These are phyloP conservation scores for Staphylotrichum longicolle DNA, from an alignment of 495 filamentous ascomycete species.

Conservation along the genomic window DNA sequence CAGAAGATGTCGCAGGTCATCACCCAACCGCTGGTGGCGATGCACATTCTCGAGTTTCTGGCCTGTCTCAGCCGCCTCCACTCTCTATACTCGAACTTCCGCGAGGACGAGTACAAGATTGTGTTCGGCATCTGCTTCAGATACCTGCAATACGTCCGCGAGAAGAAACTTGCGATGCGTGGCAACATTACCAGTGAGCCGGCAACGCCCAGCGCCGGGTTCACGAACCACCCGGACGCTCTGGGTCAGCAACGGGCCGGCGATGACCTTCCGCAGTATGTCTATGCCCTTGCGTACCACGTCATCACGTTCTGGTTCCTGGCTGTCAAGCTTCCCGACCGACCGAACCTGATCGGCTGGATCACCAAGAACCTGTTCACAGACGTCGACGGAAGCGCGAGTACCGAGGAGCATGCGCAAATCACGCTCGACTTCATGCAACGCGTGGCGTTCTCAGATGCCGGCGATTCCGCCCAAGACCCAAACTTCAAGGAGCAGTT, in stretches of 20 bases:
- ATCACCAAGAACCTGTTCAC: slow-evolving; percentile 83
- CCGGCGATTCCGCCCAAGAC: slow-evolving; percentile 67
- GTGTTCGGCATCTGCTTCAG: slow-evolving; percentile 94
- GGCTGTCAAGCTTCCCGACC: slow-evolving; percentile 76
- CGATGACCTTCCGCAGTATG: slow-evolving; percentile 80
- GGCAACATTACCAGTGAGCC: slow-evolving; percentile 35
- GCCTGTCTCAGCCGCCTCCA: slow-evolving; percentile 81
- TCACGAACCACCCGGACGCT: slow-evolving; percentile 22
- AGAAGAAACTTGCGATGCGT: slow-evolving; percentile 46
- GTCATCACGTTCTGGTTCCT: slow-evolving; percentile 97
- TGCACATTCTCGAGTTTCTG: slow-evolving; percentile 93
- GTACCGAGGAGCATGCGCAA: slow-evolving; percentile 86
- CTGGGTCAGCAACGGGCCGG: slow-evolving; percentile 39
- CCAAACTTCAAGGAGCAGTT: slow-evolving; percentile 58
- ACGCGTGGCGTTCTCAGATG: slow-evolving; percentile 79
- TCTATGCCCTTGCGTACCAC: slow-evolving; percentile 88
- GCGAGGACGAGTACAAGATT: slow-evolving; percentile 82
- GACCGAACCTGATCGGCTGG: slow-evolving; percentile 81
- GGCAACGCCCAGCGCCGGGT: slow-evolving; percentile 32
- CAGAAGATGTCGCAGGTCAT: slow-evolving; percentile 94
- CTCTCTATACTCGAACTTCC: slow-evolving; percentile 80
- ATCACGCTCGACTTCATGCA: slow-evolving; percentile 97
- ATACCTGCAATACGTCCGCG: slow-evolving; percentile 71
- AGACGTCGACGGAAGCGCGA: slow-evolving; percentile 68
- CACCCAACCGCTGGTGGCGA: slow-evolving; percentile 82